Evolutionary conservation across 2,329 filamentous ascomycete genomes (phyloP), one percentile per base, ranked within the genome.

Genomic region (Fusarium camptoceras): DNA sequence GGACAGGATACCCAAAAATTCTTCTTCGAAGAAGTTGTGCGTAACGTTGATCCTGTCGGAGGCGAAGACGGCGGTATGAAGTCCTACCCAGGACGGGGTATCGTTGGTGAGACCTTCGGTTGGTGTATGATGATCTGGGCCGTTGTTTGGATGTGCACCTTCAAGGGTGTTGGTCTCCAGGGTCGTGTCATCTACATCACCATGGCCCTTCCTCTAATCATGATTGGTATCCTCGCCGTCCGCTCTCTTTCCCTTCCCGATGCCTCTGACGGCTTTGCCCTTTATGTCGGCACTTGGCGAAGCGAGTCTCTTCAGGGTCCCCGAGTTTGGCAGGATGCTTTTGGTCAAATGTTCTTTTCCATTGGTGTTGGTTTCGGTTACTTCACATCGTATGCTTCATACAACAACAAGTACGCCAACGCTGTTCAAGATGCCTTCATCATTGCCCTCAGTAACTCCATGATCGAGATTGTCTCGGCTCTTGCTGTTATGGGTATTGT

Each of bases 81-180:
- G 44, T 46, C 46, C 1, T 88, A 87, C 56, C 80, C 82, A 0
- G 79, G 79, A 1, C 74, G 78, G 3, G 78, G 76, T 0, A 73
- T 88, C 9, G 74, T 87, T 3, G 85, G 84, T 0, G 86, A 88
- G 72, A 86, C 84, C 0, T 84, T 85, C 1, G 84, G 83, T 1
- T 88, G 86, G 86, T 82, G 78, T 25, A 78, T 83, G 20, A 87
- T 88, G 66, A 83, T 85, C 58, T 87, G 86, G 85, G 84, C 87
- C 70, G 55, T 87, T 8, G 82, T 88, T 31, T 87, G 86, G 85
- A 71, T 88, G 22, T 87, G 85, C 60, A 86, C 88, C 68, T 87
- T 87, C 74, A 85, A 85, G 56, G 84, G 87, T 15, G 84, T 89
- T 16, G 84, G 84, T 0, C 74, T 86, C 41, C 87, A 85, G 0